Evolutionary conservation across 495 filamentous ascomycete genomes (phyloP).

Genomic region (Penicillium simplicissimum): DNA sequence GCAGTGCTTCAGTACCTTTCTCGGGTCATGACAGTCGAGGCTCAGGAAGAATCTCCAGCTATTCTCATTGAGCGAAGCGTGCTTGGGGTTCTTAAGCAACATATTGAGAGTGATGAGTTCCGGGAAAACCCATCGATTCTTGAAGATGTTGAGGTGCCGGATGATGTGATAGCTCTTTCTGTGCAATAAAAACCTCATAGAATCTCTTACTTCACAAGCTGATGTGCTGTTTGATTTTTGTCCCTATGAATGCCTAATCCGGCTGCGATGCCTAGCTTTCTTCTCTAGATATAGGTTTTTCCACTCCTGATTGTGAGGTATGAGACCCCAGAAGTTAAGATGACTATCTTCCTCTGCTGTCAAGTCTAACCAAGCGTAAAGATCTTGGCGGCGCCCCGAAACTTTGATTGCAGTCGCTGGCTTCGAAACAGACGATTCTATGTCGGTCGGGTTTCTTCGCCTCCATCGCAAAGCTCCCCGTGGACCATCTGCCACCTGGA

Average conservation of each 20-base stretch:
- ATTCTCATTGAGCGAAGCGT: slow-evolving; percentile 24
- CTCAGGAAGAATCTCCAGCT: slow-evolving; percentile 9
- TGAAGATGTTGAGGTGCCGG: slow-evolving; percentile 21
- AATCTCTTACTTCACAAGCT: no score
- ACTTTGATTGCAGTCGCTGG: no score
- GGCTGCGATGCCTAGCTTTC: slow-evolving; percentile 13
- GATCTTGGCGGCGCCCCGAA: not conserved
- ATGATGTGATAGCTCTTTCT: slow-evolving; percentile 11
- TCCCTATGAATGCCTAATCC: not conserved
- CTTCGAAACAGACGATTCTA: not conserved
- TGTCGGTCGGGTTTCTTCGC: not conserved
- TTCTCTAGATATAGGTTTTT: slow-evolving; percentile 12
- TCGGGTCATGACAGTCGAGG: slow-evolving; percentile 16
- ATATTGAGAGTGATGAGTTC: slow-evolving; percentile 21
- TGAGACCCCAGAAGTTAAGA: slow-evolving; percentile 17
- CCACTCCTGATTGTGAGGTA: slow-evolving; percentile 18
- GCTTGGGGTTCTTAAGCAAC: slow-evolving; percentile 16
- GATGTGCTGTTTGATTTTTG: no score
- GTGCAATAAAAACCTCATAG: not conserved
- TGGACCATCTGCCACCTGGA: not conserved
- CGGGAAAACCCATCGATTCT: slow-evolving; percentile 20
- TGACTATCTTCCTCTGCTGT: slow-evolving; percentile 12
- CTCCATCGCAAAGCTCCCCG: not conserved
- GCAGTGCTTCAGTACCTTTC: slow-evolving; percentile 15
- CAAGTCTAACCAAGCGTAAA: slow-evolving; percentile 18